Conservation (phyloP, 352 stramenopile genomes). For the Phytophthora meadii region DNA sequence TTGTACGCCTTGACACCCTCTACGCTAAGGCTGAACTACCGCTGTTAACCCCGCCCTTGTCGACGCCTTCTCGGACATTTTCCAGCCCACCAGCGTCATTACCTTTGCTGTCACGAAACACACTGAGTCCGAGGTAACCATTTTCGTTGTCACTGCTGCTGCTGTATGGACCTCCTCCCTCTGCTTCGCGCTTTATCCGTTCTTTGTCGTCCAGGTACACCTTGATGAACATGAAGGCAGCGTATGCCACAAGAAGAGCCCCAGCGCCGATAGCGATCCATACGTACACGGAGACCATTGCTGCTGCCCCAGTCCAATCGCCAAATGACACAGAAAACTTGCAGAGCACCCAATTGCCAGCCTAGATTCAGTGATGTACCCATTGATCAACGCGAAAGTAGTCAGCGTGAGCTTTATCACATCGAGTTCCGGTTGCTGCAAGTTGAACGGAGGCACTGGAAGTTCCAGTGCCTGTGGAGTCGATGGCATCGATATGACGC, state of each 20-base stretch:
- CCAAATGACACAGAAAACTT: conserved; percentile 8
- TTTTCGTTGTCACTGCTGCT: conserved; percentile 39
- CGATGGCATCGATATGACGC: no score
- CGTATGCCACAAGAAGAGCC: conserved; percentile 19
- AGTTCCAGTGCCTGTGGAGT: no score
- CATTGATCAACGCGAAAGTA: conserved; percentile 6
- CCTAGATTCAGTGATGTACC: conserved; percentile 13
- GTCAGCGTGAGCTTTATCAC: background rate
- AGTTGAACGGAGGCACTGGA: background rate
- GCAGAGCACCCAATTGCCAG: background rate
- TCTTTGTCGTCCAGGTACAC: conserved; percentile 35
- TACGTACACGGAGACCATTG: conserved; percentile 30
- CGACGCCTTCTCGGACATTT: conserved; percentile 13
- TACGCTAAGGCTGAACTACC: conserved; percentile 10
- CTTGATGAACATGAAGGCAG: conserved; percentile 28
- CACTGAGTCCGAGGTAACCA: conserved; percentile 22
- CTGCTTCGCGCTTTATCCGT: conserved; percentile 17
- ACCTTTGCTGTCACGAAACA: conserved; percentile 28
- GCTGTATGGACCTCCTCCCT: conserved; percentile 24
- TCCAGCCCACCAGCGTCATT: conserved; percentile 36
- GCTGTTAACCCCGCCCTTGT: conserved; percentile 26
- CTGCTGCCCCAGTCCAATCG: conserved; percentile 1
- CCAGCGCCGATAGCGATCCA: conserved; percentile 16
- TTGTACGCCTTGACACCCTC: background rate
- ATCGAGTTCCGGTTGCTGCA: background rate